Percentiles rank a stretch among this genome's conserved stretches.
Conservation (phyloP, 2,329 filamentous ascomycete species). For the Neoscytalidium dimidiatum region DNA sequence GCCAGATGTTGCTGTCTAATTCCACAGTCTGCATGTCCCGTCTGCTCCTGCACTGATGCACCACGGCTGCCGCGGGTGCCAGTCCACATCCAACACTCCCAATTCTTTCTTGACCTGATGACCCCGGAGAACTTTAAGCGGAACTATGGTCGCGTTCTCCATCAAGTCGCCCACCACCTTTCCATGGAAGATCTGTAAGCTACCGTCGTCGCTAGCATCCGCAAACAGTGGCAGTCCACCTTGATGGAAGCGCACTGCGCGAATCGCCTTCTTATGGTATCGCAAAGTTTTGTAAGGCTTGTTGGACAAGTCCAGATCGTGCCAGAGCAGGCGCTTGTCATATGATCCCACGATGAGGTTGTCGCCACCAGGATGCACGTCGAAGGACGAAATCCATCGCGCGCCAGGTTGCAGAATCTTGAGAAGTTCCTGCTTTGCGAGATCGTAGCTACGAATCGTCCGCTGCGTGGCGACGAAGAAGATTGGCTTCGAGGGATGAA, state of each 20-base stretch:
- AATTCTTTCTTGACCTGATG: constrained; percentile 84
- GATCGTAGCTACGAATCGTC: constrained; percentile 89
- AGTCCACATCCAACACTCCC: constrained; percentile 91
- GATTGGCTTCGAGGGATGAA: constrained; percentile 89
- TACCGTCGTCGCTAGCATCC: constrained; percentile 92
- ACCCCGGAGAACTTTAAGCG: constrained; percentile 88
- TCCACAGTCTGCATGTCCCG: constrained; percentile 90
- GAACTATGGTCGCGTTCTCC: constrained; percentile 95
- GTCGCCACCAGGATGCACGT: constrained; percentile 89
- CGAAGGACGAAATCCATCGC: constrained; percentile 91
- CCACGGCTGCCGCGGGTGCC: constrained; percentile 95
- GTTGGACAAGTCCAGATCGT: constrained; percentile 88
- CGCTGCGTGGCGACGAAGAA: constrained; percentile 97
- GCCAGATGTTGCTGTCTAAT: constrained; percentile 28
- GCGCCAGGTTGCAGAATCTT: constrained; percentile 93
- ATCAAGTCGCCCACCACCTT: constrained; percentile 93
- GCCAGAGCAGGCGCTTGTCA: constrained; percentile 91
- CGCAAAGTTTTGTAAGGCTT: constrained; percentile 95
- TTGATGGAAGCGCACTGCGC: constrained; percentile 84
- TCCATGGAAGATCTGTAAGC: constrained; percentile 93
- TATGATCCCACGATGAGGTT: constrained; percentile 95
- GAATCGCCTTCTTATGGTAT: constrained; percentile 90
- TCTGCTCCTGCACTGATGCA: constrained; percentile 92
- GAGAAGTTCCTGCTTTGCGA: constrained; percentile 86
- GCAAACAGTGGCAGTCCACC: constrained; percentile 81